A percentile compares a stretch with the other conserved stretches of the same genome.
Conservation (phyloP, 2,329 filamentous ascomycete species). For the Penicillium freii region DNA sequence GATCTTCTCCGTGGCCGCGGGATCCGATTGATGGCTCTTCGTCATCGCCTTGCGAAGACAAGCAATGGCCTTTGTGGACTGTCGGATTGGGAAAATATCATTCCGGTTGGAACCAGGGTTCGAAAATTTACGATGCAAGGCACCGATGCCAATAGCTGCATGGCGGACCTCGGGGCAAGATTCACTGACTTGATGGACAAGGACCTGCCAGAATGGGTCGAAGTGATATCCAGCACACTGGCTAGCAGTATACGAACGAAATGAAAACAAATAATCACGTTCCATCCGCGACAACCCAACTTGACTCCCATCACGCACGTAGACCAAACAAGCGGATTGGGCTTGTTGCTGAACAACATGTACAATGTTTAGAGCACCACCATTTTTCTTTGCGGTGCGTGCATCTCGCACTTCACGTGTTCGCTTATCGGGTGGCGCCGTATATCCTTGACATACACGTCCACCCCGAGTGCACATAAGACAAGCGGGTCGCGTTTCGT, state of each 20-base stretch:
- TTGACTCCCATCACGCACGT: background rate
- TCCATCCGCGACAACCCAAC: constrained; percentile 5
- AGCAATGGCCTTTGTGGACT: constrained; percentile 5
- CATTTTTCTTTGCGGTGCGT: background rate
- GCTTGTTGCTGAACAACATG: background rate
- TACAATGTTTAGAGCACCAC: background rate
- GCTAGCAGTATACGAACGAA: constrained; percentile 1
- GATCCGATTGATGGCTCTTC: background rate
- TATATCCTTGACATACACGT: constrained; percentile 3
- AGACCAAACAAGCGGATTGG: background rate
- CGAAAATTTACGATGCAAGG: constrained; percentile 5
- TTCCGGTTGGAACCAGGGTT: background rate
- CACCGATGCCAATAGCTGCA: constrained; percentile 4
- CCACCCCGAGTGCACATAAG: background rate
- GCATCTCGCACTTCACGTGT: constrained; percentile 4
- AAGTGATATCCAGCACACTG: constrained; percentile 4
- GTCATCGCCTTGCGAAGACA: background rate
- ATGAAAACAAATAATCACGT: constrained; percentile 2
- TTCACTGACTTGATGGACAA: constrained; percentile 6
- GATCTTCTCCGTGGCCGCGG: background rate
- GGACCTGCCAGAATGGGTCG: constrained; percentile 7
- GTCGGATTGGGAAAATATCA: constrained; percentile 2
- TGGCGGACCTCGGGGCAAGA: constrained; percentile 3
- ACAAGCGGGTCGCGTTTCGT: constrained; percentile 7
- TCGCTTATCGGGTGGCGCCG: background rate